Evolutionary conservation across 352 stramenopile species (phyloP), one percentile per base, ranked within the genome.

Genomic region (Globisporangium camurandrum): DNA sequence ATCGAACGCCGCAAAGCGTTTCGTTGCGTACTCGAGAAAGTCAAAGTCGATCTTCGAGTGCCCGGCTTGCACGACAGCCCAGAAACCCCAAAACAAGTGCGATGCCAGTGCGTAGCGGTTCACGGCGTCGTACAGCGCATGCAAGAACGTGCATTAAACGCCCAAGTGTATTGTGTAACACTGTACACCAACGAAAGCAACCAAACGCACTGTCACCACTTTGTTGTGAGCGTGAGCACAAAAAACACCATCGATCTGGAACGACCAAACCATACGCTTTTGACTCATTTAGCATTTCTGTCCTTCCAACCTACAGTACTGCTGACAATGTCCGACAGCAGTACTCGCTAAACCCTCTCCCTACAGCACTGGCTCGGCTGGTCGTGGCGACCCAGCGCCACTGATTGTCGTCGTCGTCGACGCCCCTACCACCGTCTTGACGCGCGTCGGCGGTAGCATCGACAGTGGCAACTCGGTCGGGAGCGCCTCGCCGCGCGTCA

Each of bases 1-100:
- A n/a, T n/a, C n/a, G 60, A 84, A 93, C 3, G 71, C 76, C 12
- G 83, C 61, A 56, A 87, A 85, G 31, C 78, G 82, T 59, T 76
- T 84, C 39, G 71, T 59, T 22, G 68, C 86, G 61, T 96, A 97
- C 4, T 59, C 71, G 22, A 96, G 22, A 53, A 95, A 97, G 69
- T 97, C 87, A 64, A 97, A 97, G 51, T 97, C 84, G 34, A 97
- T 96, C 50, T 71, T 65, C 4, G 89, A 97, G 60, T 96, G 81
- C 24, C 57, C 51, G 11, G 80, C 82, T 62, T 97, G 91, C 44
- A 97, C 90, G 62, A 93, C 83, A 10, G 84, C 84, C 91, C 89
- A 97, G 16, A 95, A 51, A 10, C 67, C 68, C 89, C 91, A 97
- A 53, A 95, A 96, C 17, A 97, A 42, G 57, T 97, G 86, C 40